phyloP scores from a whole-genome alignment of 139 green algal species.

The Chlamydomonas incerta region DNA sequence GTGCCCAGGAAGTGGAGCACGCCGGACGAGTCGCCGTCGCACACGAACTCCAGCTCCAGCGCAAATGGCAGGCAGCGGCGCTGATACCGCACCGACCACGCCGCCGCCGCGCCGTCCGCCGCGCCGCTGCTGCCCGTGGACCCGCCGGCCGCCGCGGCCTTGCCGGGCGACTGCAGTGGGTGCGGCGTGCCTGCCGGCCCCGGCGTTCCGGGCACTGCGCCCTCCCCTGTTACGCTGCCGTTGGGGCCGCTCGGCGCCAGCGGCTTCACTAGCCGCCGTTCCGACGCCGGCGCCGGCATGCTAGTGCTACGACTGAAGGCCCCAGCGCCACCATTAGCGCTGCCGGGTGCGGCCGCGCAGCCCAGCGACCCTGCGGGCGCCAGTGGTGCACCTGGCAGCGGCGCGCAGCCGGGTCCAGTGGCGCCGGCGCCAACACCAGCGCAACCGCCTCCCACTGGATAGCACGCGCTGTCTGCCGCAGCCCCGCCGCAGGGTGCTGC shows the following conservation, averaged over 20 bases:
- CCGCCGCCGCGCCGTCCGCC: conserved; percentile 41
- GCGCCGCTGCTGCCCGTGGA: not conserved
- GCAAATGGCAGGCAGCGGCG: conserved; percentile 37
- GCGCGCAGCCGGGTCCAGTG: too few species aligned
- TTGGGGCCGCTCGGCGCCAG: not conserved
- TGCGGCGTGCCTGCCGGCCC: too few species aligned
- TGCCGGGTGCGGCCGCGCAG: not conserved
- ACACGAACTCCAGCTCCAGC: conserved; percentile 81
- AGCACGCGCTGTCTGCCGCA: too few species aligned
- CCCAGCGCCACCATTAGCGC: not conserved
- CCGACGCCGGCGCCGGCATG: not conserved
- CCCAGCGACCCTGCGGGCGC: too few species aligned
- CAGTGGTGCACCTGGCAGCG: too few species aligned
- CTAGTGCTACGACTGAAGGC: too few species aligned
- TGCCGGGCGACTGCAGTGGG: too few species aligned
- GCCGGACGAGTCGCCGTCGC: conserved; percentile 83
- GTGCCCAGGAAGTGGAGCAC: conserved; percentile 68
- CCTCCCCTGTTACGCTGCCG: not conserved
- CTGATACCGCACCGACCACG: conserved; percentile 30
- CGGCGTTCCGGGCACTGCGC: too few species aligned
- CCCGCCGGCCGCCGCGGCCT: too few species aligned
- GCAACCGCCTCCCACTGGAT: too few species aligned
- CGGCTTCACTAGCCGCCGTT: conserved; percentile 16
- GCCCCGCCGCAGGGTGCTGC: too few species aligned
- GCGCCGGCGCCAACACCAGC: too few species aligned